Percentiles rank a stretch among this genome's conserved stretches.
Conservation (phyloP, 805 yeast species). For the Ogataea trehaloabstinens region DNA sequence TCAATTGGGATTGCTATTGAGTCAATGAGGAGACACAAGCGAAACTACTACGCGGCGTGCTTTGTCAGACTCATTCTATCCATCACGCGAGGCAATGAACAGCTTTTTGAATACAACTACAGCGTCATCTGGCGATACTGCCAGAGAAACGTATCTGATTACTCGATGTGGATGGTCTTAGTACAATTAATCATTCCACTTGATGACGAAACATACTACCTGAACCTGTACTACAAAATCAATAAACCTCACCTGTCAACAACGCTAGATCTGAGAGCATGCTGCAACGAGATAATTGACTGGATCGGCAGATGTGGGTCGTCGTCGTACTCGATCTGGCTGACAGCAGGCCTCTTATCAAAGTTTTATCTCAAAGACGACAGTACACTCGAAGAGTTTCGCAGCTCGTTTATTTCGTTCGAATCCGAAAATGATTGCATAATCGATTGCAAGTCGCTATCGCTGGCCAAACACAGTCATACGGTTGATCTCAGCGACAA, state of each 20-base stretch:
- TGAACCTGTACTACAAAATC: conserved; percentile 5
- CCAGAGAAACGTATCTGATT: conserved; percentile 14
- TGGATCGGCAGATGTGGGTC: conserved; percentile 12
- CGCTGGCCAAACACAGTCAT: neutral
- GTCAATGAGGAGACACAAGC: conserved; percentile 40
- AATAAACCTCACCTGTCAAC: neutral
- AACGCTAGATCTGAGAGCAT: neutral
- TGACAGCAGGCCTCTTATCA: conserved; percentile 3
- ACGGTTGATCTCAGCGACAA: conserved; percentile 10
- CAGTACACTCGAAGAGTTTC: conserved; percentile 2
- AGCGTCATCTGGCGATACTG: conserved; percentile 9
- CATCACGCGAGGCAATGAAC: conserved; percentile 1
- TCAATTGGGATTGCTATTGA: conserved; percentile 21
- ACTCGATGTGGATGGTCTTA: conserved; percentile 23
- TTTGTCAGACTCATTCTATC: conserved; percentile 27
- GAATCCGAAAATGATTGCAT: conserved; percentile 4
- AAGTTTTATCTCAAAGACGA: neutral
- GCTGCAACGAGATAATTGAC: conserved; percentile 5
- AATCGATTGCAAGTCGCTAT: conserved; percentile 3
- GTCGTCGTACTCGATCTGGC: conserved; percentile 14
- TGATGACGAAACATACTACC: conserved; percentile 11
- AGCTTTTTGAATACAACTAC: conserved; percentile 2
- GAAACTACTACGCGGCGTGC: conserved; percentile 50
- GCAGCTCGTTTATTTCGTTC: conserved; percentile 5
- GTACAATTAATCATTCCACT: conserved; percentile 9